Evolutionary conservation across 331 rosid genomes (phyloP).

Genomic region (Arachis monticola): DNA sequence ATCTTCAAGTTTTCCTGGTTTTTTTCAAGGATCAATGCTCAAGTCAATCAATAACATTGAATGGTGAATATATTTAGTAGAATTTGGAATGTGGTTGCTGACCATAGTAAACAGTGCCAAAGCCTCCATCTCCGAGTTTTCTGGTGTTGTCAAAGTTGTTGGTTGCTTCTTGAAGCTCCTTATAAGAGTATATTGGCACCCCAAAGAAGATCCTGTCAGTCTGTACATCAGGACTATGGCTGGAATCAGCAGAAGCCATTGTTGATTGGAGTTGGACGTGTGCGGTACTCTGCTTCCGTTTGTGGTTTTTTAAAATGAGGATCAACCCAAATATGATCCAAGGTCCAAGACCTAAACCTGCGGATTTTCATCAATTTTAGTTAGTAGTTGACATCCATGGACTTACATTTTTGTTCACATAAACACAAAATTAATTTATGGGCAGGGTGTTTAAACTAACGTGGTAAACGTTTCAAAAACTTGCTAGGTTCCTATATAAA

Average conservation of each 20-base stretch:
- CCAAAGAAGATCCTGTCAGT: conserved; percentile 46
- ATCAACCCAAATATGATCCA: conserved; percentile 26
- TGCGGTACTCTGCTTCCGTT: conserved; percentile 34
- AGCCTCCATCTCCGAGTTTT: conserved; percentile 80
- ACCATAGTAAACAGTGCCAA: conserved; percentile 74
- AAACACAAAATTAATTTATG: too few relatives aligned
- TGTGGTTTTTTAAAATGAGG: conserved; percentile 20
- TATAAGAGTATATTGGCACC: conserved; percentile 57
- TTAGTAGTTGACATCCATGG: neutral
- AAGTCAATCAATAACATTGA: conserved; percentile 6
- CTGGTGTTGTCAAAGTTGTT: conserved; percentile 52
- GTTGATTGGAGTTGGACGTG: conserved; percentile 32
- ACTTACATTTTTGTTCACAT: neutral
- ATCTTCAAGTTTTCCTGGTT: conserved; percentile 67
- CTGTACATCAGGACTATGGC: conserved; percentile 43
- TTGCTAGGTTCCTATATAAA: neutral
- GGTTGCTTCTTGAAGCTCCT: conserved; percentile 71
- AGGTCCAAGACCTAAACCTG: conserved; percentile 47
- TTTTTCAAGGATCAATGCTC: neutral
- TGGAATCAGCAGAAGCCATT: conserved; percentile 37
- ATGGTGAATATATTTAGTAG: neutral
- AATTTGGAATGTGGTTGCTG: conserved; percentile 15
- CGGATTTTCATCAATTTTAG: conserved; percentile 20
- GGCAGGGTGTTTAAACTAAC: neutral
- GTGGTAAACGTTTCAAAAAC: neutral